Percentiles rank a stretch among this genome's conserved stretches.
These are phyloP conservation scores for Talaromyces liani DNA, from an alignment of 495 filamentous ascomycete genomes.

Conservation along the genomic window DNA sequence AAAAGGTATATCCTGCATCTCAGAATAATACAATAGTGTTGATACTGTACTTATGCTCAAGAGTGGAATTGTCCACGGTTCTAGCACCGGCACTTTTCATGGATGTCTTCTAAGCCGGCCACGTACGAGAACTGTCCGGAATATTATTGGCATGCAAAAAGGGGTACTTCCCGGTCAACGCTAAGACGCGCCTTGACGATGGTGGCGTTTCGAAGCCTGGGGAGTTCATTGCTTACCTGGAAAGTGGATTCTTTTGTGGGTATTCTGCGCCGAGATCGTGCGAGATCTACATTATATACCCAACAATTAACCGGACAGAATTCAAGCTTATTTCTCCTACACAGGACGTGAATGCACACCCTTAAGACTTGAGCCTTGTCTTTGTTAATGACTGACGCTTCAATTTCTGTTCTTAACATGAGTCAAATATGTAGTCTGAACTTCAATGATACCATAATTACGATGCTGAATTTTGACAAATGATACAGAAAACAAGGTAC, in stretches of 20 bases:
- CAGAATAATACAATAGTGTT: neutral
- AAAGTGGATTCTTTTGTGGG: neutral
- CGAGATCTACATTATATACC: neutral
- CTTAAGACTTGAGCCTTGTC: neutral
- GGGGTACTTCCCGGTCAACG: neutral
- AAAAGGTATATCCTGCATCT: neutral
- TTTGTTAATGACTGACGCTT: neutral
- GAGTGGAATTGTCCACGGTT: neutral
- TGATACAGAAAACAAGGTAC: neutral
- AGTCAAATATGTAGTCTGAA: too few species aligned
- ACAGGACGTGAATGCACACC: neutral
- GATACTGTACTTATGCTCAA: neutral
- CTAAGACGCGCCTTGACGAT: neutral
- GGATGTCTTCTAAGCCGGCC: too few species aligned
- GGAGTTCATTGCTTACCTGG: neutral
- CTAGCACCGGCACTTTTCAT: too few species aligned
- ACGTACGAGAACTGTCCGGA: neutral
- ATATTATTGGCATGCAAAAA: neutral
- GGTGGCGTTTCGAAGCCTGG: neutral
- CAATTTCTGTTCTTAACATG: too few species aligned
- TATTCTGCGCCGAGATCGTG: neutral
- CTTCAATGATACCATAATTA: neutral
- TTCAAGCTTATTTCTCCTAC: neutral
- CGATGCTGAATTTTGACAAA: neutral
- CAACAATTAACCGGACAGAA: neutral